These are phyloP conservation scores for Murraya koenigii DNA, from an alignment of 345 rosid species.

Conservation along the genomic window DNA sequence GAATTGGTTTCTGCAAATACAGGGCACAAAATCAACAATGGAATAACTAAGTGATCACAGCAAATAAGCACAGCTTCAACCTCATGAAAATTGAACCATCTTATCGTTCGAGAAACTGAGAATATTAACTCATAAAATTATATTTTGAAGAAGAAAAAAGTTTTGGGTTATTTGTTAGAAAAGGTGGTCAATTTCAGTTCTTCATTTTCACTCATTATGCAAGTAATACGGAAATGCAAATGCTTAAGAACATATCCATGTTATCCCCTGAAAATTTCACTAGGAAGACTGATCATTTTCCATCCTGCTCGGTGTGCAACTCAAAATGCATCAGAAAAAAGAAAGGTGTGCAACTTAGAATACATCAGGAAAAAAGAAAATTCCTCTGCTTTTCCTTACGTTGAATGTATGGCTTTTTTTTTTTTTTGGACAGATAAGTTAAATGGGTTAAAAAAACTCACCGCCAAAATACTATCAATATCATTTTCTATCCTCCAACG, in stretches of 20 bases:
- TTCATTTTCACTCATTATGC: not conserved
- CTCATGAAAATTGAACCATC: not conserved
- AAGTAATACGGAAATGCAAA: not conserved
- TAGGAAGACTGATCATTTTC: not conserved
- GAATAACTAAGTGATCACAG: constrained; percentile 4
- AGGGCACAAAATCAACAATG: constrained; percentile 1
- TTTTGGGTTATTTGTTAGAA: not conserved
- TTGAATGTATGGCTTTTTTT: not conserved
- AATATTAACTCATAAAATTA: not conserved
- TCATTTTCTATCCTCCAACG: constrained; percentile 83
- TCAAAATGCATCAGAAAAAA: not conserved
- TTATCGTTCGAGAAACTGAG: not conserved
- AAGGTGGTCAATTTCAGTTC: not conserved
- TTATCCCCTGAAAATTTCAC: not conserved
- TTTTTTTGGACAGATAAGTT: not conserved
- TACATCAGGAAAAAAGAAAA: no score
- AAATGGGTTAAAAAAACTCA: constrained; percentile 25
- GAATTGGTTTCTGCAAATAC: constrained; percentile 70
- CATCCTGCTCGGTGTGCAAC: not conserved
- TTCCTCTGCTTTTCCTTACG: not conserved
- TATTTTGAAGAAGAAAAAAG: constrained; percentile 7
- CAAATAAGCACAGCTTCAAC: constrained; percentile 13
- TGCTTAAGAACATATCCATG: not conserved
- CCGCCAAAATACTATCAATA: constrained; percentile 71
- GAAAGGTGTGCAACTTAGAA: not conserved